Percentiles rank a stretch among this genome's conserved stretches.
These are phyloP conservation scores for Paraphaeosphaeria sporulosa DNA, from an alignment of 2,329 filamentous ascomycete genomes.

Conservation along the genomic window DNA sequence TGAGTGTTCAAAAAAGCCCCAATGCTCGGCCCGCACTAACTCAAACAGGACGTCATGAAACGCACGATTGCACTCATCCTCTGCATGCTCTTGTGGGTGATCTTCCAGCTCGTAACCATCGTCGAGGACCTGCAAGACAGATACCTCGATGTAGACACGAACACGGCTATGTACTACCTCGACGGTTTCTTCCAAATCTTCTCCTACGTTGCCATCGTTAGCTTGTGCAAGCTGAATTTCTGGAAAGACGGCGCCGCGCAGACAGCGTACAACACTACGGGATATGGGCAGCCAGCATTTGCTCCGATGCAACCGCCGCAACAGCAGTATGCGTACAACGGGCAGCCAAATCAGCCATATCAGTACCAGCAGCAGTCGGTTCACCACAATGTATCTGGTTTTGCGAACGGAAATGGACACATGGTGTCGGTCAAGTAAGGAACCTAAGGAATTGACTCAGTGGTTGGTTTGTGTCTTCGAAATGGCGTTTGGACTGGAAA, in stretches of 20 bases:
- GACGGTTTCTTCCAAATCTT: constrained; percentile 24
- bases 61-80: constrained; percentile 26
- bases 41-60: constrained; percentile 25
- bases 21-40: background rate
- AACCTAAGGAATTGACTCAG: background rate
- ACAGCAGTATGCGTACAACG: constrained; percentile 24
- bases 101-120: constrained; percentile 24
- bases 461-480: background rate
- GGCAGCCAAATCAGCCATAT: constrained; percentile 17
- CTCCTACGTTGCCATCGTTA: constrained; percentile 29
- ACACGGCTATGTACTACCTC: constrained; percentile 24
- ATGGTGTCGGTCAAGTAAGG: constrained; percentile 9
- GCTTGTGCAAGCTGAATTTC: constrained; percentile 28
- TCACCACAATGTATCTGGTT: constrained; percentile 11
- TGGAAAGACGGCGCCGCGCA: constrained; percentile 15
- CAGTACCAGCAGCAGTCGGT: constrained; percentile 27
- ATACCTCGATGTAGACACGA: constrained; percentile 2
- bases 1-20: constrained; percentile 21
- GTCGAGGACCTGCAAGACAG: constrained; percentile 6
- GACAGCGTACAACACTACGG: background rate
- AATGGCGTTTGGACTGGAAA: background rate
- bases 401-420: background rate
- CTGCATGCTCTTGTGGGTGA: constrained; percentile 27
- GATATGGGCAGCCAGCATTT: constrained; percentile 1
- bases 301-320: constrained; percentile 7